Evolutionary conservation across 306 rosid genomes (phyloP), one percentile per base, ranked within the genome.

Genomic region (Castanea sativa): DNA sequence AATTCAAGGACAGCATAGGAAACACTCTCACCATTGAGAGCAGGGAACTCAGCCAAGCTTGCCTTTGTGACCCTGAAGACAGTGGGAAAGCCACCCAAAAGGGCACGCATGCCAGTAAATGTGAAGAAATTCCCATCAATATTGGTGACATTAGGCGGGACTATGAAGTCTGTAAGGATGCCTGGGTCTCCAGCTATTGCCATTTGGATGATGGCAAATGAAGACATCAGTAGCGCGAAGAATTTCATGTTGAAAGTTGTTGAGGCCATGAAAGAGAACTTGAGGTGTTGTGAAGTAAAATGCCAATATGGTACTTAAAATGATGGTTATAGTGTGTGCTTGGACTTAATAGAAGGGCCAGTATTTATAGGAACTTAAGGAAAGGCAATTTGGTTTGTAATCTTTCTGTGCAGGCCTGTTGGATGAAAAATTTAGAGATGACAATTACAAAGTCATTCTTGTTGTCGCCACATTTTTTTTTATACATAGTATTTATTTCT

Each of bases 21-120:
- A 9, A 91, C 90, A 79, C 92, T 89, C 32, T 91, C 89, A 29
- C 96, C 89, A 11, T 61, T 63, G 1, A 91, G 84, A 0, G 89
- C 86, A 0, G 88, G 91, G 27, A 91, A 91, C 55, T 91, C 87
- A 0, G 2, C 25, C 73, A 81, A 2, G 59, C 74, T 81, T 23
- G 86, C 93, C 64, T 89, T 91, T 1, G 21, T 6, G 1, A 33
- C 85, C 51, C 70, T 88, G 59, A 92, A 88, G 1, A 78, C 12
- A 15, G 83, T 73, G n/a, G 80, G 76, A 2, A 71, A 51, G 6
- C 5, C 21, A 14, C 14, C 68, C 1, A 16, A 33, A 2, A 84
- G 73, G 32, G 18, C 38, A 1, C 90, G 87, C 0, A 87, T 13
- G 63, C 88, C 89, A 0, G 85, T 84, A 72, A 25, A 84, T 19